Evolutionary conservation across 2,329 filamentous ascomycete species (phyloP), one percentile per base, ranked within the genome.

Genomic region (Rutstroemia sydowiana): DNA sequence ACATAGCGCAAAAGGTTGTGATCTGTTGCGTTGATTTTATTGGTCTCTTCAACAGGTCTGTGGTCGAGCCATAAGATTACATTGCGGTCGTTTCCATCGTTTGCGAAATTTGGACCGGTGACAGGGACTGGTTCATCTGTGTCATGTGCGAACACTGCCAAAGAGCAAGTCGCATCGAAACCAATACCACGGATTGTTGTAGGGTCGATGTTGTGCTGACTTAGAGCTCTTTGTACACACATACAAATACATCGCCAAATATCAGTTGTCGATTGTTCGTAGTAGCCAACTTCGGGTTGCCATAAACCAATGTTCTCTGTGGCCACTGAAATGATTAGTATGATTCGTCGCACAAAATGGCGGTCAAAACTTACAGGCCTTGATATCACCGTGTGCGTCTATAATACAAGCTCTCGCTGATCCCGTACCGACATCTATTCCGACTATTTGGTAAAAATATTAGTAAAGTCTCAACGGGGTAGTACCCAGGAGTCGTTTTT

Each of bases 31-130:
- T 98, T 98, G 73, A 98, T 95, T 72, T 88, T 87, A 57, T 88
- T 84, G 0, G 92, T 95, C 76, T 98, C 93, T 55, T 88, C 81
- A 13, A 93, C 81, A 1, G 93, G 89, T 36, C 93, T 83, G 70
- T 98, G 93, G 70, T 98, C 93, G 51, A 98, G 85, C 93, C 93
- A 98, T 21, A 98, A 76, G 53, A 98, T 90, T 63, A 98, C 87
- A 66, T 98, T 98, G 60, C 90, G 87, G 68, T 95, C 89, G 61
- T 91, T 86, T 51, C 82, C 84, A 60, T 84, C 79, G 60, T 86
- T 84, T 61, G 87, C 79, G 63, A 95, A 97, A 61, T 87, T 81
- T 2, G 90, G 91, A 0, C 88, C 88, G 2, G 91, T 95, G 20
- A 98, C 88, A n/a, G 86, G 78, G 44, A 96, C 77, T 2, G 93